Conservation (phyloP, 2,329 filamentous ascomycete species). For the Xylaria sp. region DNA sequence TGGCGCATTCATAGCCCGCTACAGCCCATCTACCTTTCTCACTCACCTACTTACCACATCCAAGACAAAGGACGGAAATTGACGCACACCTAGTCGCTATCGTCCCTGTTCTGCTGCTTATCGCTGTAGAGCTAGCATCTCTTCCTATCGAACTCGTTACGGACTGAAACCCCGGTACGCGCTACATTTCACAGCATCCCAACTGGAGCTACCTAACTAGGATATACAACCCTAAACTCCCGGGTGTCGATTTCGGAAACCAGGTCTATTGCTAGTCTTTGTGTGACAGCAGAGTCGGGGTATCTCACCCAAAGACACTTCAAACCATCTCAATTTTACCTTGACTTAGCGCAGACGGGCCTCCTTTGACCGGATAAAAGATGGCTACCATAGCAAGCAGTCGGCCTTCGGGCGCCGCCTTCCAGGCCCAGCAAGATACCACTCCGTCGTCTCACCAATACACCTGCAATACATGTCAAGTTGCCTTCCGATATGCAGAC, state of each 20-base stretch:
- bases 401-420: slow-evolving; percentile 48
- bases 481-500: slow-evolving; percentile 94
- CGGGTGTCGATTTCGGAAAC: neutral
- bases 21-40: neutral
- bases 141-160: no score
- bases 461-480: slow-evolving; percentile 98
- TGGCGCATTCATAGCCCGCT: slow-evolving; percentile 29
- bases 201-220: neutral
- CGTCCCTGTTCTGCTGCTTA: neutral
- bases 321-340: neutral
- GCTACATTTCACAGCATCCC: neutral
- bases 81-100: neutral
- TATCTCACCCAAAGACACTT: neutral
- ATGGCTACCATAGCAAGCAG: slow-evolving; percentile 64
- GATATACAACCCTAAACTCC: neutral
- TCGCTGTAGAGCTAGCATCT: neutral
- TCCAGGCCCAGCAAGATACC: slow-evolving; percentile 42
- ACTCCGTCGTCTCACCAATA: slow-evolving; percentile 78
- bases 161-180: neutral
- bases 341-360: neutral
- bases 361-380: slow-evolving; percentile 23
- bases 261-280: neutral
- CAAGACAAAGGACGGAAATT: neutral
- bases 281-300: neutral
- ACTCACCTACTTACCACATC: neutral